phyloP scores from a whole-genome alignment of 441 rosid genomes.

The Capsella rubella region DNA sequence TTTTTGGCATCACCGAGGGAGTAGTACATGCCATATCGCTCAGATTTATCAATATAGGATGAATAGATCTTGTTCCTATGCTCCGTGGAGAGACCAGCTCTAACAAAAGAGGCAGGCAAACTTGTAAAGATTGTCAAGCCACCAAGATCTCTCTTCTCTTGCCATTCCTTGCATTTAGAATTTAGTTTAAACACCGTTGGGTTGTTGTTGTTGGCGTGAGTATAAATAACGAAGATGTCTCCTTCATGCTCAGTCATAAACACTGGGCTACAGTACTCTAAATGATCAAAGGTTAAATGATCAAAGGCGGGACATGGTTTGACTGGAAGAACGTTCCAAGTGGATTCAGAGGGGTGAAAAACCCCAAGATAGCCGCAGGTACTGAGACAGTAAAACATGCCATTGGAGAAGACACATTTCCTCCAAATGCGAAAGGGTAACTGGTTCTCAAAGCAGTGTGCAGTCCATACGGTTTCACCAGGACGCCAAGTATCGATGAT shows the following conservation, averaged over 20 bases:
- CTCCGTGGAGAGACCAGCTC: neutral
- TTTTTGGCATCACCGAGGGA: neutral
- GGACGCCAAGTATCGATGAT: neutral
- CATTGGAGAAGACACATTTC: neutral
- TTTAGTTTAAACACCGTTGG: neutral
- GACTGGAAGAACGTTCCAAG: neutral
- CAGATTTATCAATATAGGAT: neutral
- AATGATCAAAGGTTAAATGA: neutral
- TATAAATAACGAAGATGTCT: neutral
- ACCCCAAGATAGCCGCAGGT: neutral
- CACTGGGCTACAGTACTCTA: neutral
- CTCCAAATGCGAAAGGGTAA: neutral
- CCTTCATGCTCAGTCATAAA: neutral
- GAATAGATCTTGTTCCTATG: neutral
- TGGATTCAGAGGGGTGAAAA: neutral
- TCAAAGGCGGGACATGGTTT: neutral
- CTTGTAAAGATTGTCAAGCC: neutral
- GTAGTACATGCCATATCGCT: neutral
- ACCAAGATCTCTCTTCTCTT: neutral
- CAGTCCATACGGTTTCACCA: neutral
- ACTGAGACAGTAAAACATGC: neutral
- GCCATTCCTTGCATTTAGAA: neutral
- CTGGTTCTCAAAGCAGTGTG: neutral
- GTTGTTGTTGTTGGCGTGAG: neutral
- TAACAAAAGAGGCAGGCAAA: neutral